A percentile compares a stretch with the other conserved stretches of the same genome.
These are phyloP conservation scores for Fusarium avenaceum DNA, from an alignment of 2,329 filamentous ascomycete species.

Conservation along the genomic window DNA sequence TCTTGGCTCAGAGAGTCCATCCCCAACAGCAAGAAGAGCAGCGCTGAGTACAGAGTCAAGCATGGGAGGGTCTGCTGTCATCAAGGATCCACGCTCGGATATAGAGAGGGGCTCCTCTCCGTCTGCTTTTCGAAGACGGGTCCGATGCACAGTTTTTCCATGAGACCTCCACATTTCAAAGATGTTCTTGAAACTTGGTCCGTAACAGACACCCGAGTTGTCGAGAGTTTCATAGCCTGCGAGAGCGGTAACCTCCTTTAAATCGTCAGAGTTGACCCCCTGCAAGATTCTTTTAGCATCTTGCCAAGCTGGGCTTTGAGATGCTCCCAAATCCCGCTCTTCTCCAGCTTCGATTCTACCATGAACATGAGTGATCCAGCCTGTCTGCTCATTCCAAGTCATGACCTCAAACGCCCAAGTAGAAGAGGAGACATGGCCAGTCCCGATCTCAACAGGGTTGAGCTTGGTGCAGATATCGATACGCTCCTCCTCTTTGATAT, in stretches of 20 bases:
- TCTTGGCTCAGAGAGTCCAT: neutral
- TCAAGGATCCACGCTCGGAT: neutral
- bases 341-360: neutral
- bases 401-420: neutral
- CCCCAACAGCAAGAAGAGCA: neutral
- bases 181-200: conserved; percentile 1
- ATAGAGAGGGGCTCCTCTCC: neutral
- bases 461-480: neutral
- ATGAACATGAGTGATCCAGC: neutral
- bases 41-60: neutral
- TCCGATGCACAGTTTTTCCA: neutral
- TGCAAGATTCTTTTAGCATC: neutral
- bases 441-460: neutral
- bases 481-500: neutral
- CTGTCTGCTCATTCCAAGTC: neutral
- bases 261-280: neutral
- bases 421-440: neutral
- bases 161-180: neutral
- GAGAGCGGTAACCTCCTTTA: neutral
- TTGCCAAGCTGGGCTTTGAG: neutral
- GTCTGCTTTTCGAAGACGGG: neutral
- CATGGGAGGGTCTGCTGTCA: neutral
- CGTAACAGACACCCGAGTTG: neutral
- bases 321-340: neutral
- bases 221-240: neutral